Evolutionary conservation across 1,284 basidiomycete species (phyloP).

Genomic region (Exobasidium cylindrosporum): DNA sequence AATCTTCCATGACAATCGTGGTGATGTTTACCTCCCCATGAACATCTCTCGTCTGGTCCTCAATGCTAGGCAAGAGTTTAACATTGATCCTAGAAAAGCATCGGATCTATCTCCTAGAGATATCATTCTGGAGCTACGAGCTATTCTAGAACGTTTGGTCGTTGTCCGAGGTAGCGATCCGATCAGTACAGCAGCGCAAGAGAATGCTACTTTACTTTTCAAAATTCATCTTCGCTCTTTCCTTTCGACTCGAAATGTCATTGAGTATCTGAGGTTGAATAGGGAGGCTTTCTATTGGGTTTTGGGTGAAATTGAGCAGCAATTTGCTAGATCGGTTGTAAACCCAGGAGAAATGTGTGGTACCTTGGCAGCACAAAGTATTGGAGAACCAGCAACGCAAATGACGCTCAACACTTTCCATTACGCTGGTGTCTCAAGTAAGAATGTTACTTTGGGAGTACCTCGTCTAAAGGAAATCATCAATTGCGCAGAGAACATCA

Average conservation of each 20-base stretch:
- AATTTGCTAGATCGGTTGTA: constrained; percentile 72
- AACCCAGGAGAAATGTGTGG: constrained; percentile 99
- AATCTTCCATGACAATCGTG: constrained; percentile 70
- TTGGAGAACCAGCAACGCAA: constrained; percentile 99
- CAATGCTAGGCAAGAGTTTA: constrained; percentile 95
- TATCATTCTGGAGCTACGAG: constrained; percentile 71
- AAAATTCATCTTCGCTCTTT: constrained; percentile 63
- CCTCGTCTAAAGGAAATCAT: constrained; percentile 99
- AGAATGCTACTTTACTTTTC: constrained; percentile 88
- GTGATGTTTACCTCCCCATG: constrained; percentile 63
- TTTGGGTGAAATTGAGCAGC: constrained; percentile 81
- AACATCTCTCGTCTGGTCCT: constrained; percentile 92
- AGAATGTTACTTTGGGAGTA: constrained; percentile 99
- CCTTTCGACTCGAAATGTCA: constrained; percentile 51
- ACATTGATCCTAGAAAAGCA: constrained; percentile 87
- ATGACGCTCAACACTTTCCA: constrained; percentile 99
- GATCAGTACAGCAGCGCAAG: constrained; percentile 73
- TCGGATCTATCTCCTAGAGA: constrained; percentile 86
- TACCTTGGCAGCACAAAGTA: constrained; percentile 94
- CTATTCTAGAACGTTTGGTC: constrained; percentile 39
- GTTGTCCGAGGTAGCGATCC: constrained; percentile 74
- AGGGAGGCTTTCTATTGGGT: constrained; percentile 92
- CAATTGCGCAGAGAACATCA: constrained; percentile 97
- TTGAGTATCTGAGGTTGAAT: constrained; percentile 52
- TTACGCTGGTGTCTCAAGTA: constrained; percentile 98